phyloP scores from a whole-genome alignment of 805 yeast genomes.

The Ogataea kodamae region DNA sequence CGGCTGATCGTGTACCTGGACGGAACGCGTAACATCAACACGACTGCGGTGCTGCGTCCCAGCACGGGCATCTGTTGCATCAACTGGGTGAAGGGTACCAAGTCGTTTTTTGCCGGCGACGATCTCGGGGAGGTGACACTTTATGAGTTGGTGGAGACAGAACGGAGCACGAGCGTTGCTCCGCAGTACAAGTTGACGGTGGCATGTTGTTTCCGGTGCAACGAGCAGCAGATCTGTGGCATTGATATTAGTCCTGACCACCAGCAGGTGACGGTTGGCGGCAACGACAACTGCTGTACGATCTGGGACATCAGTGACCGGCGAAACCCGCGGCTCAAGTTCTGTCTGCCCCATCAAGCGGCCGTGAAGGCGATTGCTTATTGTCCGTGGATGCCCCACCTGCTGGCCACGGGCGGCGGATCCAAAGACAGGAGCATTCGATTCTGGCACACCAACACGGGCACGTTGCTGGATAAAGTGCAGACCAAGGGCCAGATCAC shows the following conservation, averaged over 20 bases:
- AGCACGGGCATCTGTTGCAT: slow-evolving; percentile 52
- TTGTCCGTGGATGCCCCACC: slow-evolving; percentile 83
- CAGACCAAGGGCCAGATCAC: slow-evolving; percentile 75
- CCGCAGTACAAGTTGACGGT: slow-evolving; percentile 15
- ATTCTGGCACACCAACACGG: slow-evolving; percentile 83
- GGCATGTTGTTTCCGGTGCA: slow-evolving; percentile 39
- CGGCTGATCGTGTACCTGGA: slow-evolving; percentile 38
- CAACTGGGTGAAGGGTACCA: slow-evolving; percentile 50
- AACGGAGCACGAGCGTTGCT: slow-evolving; percentile 1
- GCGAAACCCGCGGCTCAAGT: slow-evolving; percentile 41
- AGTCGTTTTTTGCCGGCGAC: slow-evolving; percentile 58
- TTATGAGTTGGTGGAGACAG: slow-evolving; percentile 31
- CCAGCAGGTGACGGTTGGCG: slow-evolving; percentile 70
- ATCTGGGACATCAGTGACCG: slow-evolving; percentile 63
- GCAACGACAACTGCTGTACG: slow-evolving; percentile 77
- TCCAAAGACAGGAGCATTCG: slow-evolving; percentile 72
- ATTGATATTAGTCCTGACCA: slow-evolving; percentile 55
- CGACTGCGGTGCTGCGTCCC: slow-evolving; percentile 24
- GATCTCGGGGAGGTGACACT: slow-evolving; percentile 56
- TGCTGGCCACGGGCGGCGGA: slow-evolving; percentile 91
- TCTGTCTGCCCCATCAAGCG: slow-evolving; percentile 63
- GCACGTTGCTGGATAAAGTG: slow-evolving; percentile 58
- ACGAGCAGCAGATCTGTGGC: slow-evolving; percentile 62
- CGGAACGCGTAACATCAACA: slow-evolving; percentile 19
- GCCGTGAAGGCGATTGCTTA: slow-evolving; percentile 89